A percentile compares a stretch with the other conserved stretches of the same genome.
These are phyloP conservation scores for Ajuga chamaepitys DNA, from an alignment of 257 asterid species.

Conservation along the genomic window DNA sequence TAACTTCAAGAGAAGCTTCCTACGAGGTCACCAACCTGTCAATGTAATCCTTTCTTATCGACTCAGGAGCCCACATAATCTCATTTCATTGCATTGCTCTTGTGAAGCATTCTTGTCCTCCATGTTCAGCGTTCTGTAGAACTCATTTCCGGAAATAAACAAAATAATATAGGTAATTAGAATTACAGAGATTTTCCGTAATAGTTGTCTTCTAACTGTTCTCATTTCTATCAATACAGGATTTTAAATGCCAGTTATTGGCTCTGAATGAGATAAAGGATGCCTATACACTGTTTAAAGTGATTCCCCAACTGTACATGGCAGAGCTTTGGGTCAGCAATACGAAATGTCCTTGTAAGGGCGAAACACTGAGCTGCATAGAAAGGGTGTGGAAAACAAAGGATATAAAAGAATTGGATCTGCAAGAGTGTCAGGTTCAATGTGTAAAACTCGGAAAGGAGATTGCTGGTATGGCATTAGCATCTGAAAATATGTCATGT, in stretches of 20 bases:
- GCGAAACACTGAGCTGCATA: background rate
- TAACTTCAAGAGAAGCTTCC: background rate
- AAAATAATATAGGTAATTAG: no score
- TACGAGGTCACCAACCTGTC: background rate
- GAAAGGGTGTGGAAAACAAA: background rate
- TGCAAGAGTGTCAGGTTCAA: no score
- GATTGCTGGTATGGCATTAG: conserved; percentile 2
- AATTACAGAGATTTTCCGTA: no score
- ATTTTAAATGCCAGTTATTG: background rate
- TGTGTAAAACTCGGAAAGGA: background rate
- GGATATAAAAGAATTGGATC: no score
- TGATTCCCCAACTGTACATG: background rate
- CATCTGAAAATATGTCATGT: background rate
- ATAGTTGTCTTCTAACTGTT: no score
- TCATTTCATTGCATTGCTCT: background rate
- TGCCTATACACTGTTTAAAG: background rate
- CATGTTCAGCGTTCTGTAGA: no score
- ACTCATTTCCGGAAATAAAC: no score
- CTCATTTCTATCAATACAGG: no score
- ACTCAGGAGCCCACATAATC: background rate
- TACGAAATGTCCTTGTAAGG: background rate
- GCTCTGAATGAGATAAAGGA: background rate
- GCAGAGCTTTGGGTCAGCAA: background rate
- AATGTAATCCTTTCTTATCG: background rate
- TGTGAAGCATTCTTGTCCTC: no score